Evolutionary conservation across 108 stramenopile species (phyloP), one percentile per base, ranked within the genome.

Genomic region (Licmophora abbreviata): DNA sequence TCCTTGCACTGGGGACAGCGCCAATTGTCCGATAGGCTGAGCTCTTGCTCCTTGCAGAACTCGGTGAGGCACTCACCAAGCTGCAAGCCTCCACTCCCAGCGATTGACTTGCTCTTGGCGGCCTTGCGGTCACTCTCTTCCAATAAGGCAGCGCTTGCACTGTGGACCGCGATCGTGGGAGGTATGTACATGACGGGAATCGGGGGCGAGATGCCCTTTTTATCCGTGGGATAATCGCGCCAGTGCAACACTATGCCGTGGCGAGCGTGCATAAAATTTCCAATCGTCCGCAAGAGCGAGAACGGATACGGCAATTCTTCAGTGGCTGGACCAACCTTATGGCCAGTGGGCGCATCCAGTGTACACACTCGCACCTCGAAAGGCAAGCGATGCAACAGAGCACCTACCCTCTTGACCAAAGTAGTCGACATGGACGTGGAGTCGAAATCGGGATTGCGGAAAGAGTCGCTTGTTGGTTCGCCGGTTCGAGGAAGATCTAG

Each of bases 1-100:
- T 84, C 85, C 64, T 88, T 87, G 64, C 96, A 97, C 24, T 66
- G 64, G 3, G 87, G 88, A 31, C 85, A 93, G 35, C 67, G 52
- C 90, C 88, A 89, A 40, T 69, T 68, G 65, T 85, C 88, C 35
- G 68, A 62, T 30, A 76, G 62, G 21, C 68, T 54, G 5, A 96
- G 63, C 8, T 79, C 65, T 36, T 94, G 88, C 20, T 76, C 77
- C 45, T 85, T 90, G 51, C 90, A 92, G 55, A 91, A 94, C 29
- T 88, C 88, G 18, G 79, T 74, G 26, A 94, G 64, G 61, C 95
- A 94, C 18, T 70, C 78, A 29, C 83, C 80, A 53, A 91, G 68
- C 46, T 81, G 64, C 59, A 83, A 42, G 21, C 94, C 81, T 15
- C 66, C 79, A 63, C 60, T 74, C 40, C 61, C 71, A 34, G 34